phyloP scores from a whole-genome alignment of 805 yeast genomes.

The Saturnispora sekii region DNA sequence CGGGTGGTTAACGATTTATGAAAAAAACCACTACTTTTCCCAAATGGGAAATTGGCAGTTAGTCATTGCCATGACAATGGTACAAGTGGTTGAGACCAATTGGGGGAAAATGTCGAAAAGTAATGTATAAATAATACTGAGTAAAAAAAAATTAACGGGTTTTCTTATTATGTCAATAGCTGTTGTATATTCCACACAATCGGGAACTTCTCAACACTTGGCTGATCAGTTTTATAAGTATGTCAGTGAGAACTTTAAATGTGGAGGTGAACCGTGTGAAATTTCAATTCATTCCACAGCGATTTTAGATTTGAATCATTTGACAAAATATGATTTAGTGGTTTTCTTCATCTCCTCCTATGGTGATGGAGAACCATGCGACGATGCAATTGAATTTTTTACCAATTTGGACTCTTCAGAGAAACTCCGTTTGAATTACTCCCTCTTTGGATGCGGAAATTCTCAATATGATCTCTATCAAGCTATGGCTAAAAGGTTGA shows the following conservation, averaged over 20 bases:
- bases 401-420: constrained; percentile 27
- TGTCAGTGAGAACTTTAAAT: constrained; percentile 18
- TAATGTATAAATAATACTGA: not conserved
- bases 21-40: constrained; percentile 29
- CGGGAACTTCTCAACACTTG: constrained; percentile 91
- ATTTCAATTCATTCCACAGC: not conserved
- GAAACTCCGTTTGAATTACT: constrained; percentile 35
- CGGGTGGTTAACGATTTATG: constrained; percentile 59
- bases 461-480: constrained; percentile 85
- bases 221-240: constrained; percentile 29
- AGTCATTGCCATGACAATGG: constrained; percentile 43
- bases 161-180: not conserved
- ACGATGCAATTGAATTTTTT: constrained; percentile 66
- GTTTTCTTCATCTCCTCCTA: constrained; percentile 76
- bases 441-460: constrained; percentile 86
- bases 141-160: not conserved
- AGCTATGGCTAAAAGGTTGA: constrained; percentile 56
- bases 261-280: not conserved
- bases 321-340: constrained; percentile 11
- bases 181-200: constrained; percentile 80
- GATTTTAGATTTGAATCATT: not conserved
- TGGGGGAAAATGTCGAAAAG: constrained; percentile 17
- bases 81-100: constrained; percentile 35
- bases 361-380: constrained; percentile 97
- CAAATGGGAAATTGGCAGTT: constrained; percentile 50